Base-by-base conservation (phyloP, 129 eudicot genomes). In the Dittrichia graveolens region DNA sequence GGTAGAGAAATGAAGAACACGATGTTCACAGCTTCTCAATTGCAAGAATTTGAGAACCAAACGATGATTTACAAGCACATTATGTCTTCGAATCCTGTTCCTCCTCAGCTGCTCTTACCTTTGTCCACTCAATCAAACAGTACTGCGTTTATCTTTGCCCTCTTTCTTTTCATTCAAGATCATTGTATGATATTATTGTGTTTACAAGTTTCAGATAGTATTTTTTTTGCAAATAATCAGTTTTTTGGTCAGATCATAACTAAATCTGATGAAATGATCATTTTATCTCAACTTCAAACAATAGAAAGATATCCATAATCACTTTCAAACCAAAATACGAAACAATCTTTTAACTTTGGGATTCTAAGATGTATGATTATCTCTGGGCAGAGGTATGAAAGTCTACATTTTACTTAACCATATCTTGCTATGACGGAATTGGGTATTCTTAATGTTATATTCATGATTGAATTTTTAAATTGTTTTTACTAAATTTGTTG, bases 41-140 rank as follows among this genome's bases (percentile, higher is more conserved):
- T 85, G 88, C 78, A 67, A 66, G 95, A 88, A 65, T 78, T 88
- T 41, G 86, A 85, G 72, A 80, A 87, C 41, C 95, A 88, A 75
- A 82, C 74, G 7, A 66, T 61, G 50, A 80, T 88, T 40, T 85
- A 62, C 81, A 82, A 80, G 73, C 81, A 85, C 75, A 79, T 88
- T 67, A 75, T 80, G 76, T 77, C 90, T 5, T 80, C 84, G 4
- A 64, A 52, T 63, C 85, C 87, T 66, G 71, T 80, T 71, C 88
- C 95, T 41, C 76, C 80, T 71, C 64, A 88, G 6, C 78, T 88
- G 31, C 70, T 87, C 37, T 6, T 79, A 4, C 84, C 84, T 7
- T 37, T 52, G 40, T 53, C 87, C 52, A 46, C 81, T 73, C 86
- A 85, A 85, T 79, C 78, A 15, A 82, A 76, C 78, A 79, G 90